Evolutionary conservation across 1,284 basidiomycete genomes (phyloP).

Genomic region (Porogramme epimiltina): DNA sequence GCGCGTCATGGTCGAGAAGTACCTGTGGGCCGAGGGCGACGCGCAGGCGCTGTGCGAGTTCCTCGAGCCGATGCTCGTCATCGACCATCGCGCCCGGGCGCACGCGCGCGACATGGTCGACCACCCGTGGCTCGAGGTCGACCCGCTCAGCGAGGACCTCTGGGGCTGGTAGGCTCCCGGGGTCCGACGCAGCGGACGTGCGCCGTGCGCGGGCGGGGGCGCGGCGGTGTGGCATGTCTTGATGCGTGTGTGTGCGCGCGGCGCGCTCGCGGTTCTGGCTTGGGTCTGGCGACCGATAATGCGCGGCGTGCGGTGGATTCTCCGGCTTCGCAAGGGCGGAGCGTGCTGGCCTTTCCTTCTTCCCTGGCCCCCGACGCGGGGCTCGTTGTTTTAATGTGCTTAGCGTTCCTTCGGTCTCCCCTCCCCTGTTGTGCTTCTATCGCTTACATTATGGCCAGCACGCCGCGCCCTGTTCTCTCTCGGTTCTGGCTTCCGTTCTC

Average conservation of each 20-base stretch:
- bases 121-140: slow-evolving; percentile 72
- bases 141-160: slow-evolving; percentile 27
- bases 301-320: not conserved
- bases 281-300: no score
- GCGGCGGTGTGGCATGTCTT: not conserved
- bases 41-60: slow-evolving; percentile 68
- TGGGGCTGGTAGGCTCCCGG: slow-evolving; percentile 22
- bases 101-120: slow-evolving; percentile 74
- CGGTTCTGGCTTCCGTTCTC: not conserved
- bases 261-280: not conserved
- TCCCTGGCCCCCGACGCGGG: not conserved
- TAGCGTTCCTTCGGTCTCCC: not conserved
- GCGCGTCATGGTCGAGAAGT: slow-evolving; percentile 85
- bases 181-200: not conserved
- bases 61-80: slow-evolving; percentile 77
- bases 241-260: not conserved
- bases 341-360: slow-evolving; percentile 13
- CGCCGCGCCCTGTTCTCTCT: not conserved
- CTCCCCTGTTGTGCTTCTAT: slow-evolving; percentile 6
- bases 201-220: not conserved
- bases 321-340: not conserved
- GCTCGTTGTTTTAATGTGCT: slow-evolving; percentile 5
- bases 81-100: slow-evolving; percentile 70
- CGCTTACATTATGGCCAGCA: slow-evolving; percentile 1
- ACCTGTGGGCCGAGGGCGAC: slow-evolving; percentile 66